These are phyloP conservation scores for Xylaria sp. DNA, from an alignment of 2,329 filamentous ascomycete species.

Conservation along the genomic window DNA sequence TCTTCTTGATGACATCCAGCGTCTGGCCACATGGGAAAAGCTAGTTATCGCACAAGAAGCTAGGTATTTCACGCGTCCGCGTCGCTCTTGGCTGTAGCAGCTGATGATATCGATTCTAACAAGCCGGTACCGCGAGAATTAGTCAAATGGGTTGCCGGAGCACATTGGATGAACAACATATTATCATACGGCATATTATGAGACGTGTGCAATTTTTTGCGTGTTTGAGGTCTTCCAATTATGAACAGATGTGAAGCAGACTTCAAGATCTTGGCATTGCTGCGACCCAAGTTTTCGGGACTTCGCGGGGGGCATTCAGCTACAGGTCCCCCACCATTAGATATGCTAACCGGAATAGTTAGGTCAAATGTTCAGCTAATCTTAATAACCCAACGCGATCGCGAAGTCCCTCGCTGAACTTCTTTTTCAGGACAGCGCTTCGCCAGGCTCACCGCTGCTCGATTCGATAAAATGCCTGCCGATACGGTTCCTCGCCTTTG, in stretches of 20 bases:
- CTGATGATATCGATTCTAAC: background rate
- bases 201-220: background rate
- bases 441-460: conserved; percentile 12
- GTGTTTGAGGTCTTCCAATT: background rate
- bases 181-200: too few relatives aligned
- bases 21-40: conserved; percentile 15
- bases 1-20: background rate
- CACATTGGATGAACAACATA: too few relatives aligned
- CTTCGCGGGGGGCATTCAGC: too few relatives aligned
- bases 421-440: conserved; percentile 28
- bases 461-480: conserved; percentile 21
- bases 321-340: background rate
- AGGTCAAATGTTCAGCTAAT: conserved; percentile 30
- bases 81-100: too few relatives aligned
- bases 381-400: conserved; percentile 5
- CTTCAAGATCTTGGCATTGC: conserved; percentile 1
- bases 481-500: background rate
- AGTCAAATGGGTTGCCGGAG: too few relatives aligned
- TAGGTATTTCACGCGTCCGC: too few relatives aligned
- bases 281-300: conserved; percentile 17
- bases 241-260: background rate
- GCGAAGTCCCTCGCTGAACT: conserved; percentile 15
- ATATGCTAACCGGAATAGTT: conserved; percentile 36
- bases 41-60: conserved; percentile 10
- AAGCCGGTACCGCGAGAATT: background rate